Base-by-base conservation (phyloP, 148 eudicot genomes). In the Vaccinium myrtillus region DNA sequence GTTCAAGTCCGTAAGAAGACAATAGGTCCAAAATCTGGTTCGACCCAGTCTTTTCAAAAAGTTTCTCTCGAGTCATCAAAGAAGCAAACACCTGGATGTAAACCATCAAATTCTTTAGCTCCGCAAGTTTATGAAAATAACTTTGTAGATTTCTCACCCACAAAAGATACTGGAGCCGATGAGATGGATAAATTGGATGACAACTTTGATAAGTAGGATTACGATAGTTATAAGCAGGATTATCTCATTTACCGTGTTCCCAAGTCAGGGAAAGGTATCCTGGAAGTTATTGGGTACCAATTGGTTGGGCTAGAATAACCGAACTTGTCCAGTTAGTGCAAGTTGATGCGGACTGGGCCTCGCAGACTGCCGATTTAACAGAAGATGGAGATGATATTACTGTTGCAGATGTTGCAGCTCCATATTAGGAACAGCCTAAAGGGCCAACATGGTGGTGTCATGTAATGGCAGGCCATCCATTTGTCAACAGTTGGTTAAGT, bases 371-470 rank as follows among this genome's bases (percentile, higher is more conserved):
- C 78, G 92, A 92, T n/a, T 84, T 91, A 67, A 83, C 88, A 85
- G 97, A 87, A 78, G 93, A 86, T 84, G 99, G 93, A 81, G 95
- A 94, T 82, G 95, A 93, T 73, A 84, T 89, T 84, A 87, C 98
- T 10, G 94, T 93, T 78, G 99, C 99, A 75, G 98, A 96, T 82
- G 84, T 96, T 84, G 99, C 97, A 74, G 93, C 97, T 82, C 99
- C 99, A 1, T 96, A 96, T 78, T 94, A 94, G 97, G 97, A 96
- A 90, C 88, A 91, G 83, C 93, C 95, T 63, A 95, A 90, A 85
- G 99, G 99, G 87, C 99, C 99, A 23, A 88, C 86, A 79, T 96
- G 98, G 99, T 94, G 98, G 99, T 93, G 98, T 81, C 98, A 96
- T 84, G 91, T 96, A 36, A 88, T 92, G 84, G 98, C 97, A 76